Conservation (phyloP, 1,284 basidiomycete genomes). For the Pascua guehoae region DNA sequence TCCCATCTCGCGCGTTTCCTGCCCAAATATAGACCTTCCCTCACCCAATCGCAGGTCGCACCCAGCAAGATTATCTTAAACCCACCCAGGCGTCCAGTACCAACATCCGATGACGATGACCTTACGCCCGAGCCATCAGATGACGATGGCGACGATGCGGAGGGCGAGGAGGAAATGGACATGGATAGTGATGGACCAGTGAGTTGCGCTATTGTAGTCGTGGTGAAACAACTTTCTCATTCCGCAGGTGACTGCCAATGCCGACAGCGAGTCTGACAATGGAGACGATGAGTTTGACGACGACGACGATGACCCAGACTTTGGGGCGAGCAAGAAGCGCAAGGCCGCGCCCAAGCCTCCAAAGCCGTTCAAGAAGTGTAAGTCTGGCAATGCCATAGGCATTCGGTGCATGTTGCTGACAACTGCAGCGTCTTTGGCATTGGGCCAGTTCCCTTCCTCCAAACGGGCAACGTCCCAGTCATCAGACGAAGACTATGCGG, state of each 20-base stretch:
- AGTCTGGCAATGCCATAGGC: not conserved
- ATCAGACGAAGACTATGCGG: constrained; percentile 83
- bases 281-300: constrained; percentile 29
- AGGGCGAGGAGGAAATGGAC: constrained; percentile 31
- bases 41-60: too few relatives aligned
- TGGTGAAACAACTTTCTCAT: not conserved
- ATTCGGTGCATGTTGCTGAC: not conserved
- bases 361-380: constrained; percentile 20
- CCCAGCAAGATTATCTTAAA: constrained; percentile 15
- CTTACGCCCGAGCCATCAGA: constrained; percentile 21
- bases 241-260: not conserved
- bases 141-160: constrained; percentile 30
- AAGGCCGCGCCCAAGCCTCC: constrained; percentile 18
- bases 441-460: constrained; percentile 12
- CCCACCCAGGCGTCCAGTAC: constrained; percentile 2
- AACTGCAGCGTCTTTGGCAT: constrained; percentile 16
- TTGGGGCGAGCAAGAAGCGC: constrained; percentile 34
- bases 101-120: constrained; percentile 16
- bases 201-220: not conserved
- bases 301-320: constrained; percentile 35
- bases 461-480: constrained; percentile 33
- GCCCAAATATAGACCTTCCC: too few relatives aligned
- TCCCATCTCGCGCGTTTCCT: too few relatives aligned
- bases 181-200: constrained; percentile 17
- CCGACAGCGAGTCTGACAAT: constrained; percentile 19